Evolutionary conservation across 139 green algal species (phyloP), one percentile per base, ranked within the genome.

Genomic region (Microglena sp.): DNA sequence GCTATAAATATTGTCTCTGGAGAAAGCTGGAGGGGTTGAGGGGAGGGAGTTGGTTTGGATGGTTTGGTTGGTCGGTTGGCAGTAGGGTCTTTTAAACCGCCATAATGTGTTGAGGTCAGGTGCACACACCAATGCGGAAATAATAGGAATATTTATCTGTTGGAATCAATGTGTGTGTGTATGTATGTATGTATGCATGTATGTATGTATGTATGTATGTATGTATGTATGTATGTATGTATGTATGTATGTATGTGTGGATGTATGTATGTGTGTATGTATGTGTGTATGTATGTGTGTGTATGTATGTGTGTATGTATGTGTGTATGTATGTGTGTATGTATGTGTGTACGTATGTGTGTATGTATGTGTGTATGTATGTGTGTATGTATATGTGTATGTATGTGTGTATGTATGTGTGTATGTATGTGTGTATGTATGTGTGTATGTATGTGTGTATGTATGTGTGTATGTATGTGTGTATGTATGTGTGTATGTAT

Each of bases 101-200:
- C 30, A 24, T 6, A 6, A 45, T 4, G 2, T 63, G 5, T 26
- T n/a, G 26, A 21, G 22, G 45, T 5, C 28, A 45, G 53, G 28
- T 56, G 18, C 22, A 45, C 81, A 89, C 53, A 29, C 33, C 21
- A 76, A 85, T 44, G 63, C 76, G 15, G 36, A 40, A 45, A 69
- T 77, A 68, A 88, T 87, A 58, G 40, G 85, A 27, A 60, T 50
- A 62, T 63, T 87, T 5, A 70, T 67, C 18, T 64, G 74, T 65
- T 84, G 78, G 36, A 87, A 87, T 60, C 78, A 87, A 64, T 83
- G 81, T 72, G 33, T 33, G 18, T 71, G 62, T 11, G 27, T 85
- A 27, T 67, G 69, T 26, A 55, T 87, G 55, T 85, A 85, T 68
- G 58, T 29, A 33, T 77, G 82, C 71, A 33, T 57, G 45, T 57